Evolutionary conservation across 805 yeast species (phyloP), one percentile per base, ranked within the genome.

Genomic region (Ogataea neopini): DNA sequence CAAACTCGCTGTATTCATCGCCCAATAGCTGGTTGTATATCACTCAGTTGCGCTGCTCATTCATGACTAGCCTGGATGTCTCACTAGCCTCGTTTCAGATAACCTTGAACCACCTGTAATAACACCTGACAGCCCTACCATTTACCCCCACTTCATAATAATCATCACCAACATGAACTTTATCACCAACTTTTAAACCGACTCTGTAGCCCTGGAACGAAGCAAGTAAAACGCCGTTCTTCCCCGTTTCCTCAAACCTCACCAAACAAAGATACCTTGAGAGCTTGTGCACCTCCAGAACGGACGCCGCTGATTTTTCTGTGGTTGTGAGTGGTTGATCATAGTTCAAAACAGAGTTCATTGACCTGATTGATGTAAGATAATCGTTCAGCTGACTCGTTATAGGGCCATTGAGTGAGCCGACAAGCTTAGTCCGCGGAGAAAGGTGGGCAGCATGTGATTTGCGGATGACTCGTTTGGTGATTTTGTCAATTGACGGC

Each of bases 51-150:
- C n/a, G n/a, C n/a, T n/a, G n/a, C n/a, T n/a, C n/a, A n/a, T n/a
- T n/a, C n/a, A n/a, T n/a, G n/a, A n/a, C n/a, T n/a, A n/a, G n/a
- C n/a, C n/a, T n/a, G n/a, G n/a, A n/a, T n/a, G n/a, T n/a, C n/a
- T n/a, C n/a, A n/a, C n/a, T n/a, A n/a, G n/a, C n/a, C n/a, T n/a
- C n/a, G n/a, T 33, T 8, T 28, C 43, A 47, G 28, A 53, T 41
- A 25, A 56, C 47, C 35, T 51, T 53, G 37, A 51, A 51, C 60
- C 60, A 56, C 11, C 57, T 47, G 34, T 56, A 53, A 38, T 53
- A 56, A 43, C 60, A 56, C 22, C 47, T 32, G 22, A 51, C n/a
- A 14, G 14, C 19, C 11, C 28, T 14, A 18, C 35, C 51, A 6
- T 25, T 19, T 11, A 32, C 9, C 15, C 22, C 1, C n/a, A 53